These are phyloP conservation scores for Dictyostelium firmibasis DNA, from an alignment of 78 protist genomes.

Conservation along the genomic window DNA sequence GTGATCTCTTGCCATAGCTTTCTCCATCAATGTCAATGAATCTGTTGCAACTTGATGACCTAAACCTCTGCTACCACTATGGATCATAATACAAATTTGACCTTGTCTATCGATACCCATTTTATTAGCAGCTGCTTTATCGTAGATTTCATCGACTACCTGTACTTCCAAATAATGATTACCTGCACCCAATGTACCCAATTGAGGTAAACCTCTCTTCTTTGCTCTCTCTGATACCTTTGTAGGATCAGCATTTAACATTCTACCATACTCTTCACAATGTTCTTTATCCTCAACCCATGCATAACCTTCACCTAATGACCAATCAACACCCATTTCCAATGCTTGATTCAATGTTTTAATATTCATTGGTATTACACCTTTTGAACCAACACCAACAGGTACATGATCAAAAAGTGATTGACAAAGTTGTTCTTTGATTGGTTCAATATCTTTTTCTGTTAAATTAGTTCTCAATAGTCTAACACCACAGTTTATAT, in stretches of 20 bases:
- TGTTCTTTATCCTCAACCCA: conserved; percentile 98
- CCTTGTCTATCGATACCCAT: conserved; percentile 94
- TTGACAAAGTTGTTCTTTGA: conserved; percentile 89
- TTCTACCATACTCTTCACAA: conserved; percentile 96
- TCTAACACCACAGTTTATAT: conserved; percentile 99
- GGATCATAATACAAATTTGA: conserved; percentile 94
- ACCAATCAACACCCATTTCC: conserved; percentile 95
- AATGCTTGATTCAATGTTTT: conserved; percentile 85
- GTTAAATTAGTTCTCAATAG: conserved; percentile 94
- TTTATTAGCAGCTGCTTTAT: conserved; percentile 86
- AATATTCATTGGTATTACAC: conserved; percentile 88
- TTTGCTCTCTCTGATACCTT: conserved; percentile 91
- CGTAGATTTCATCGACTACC: conserved; percentile 94
- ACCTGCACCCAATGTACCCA: conserved; percentile 97
- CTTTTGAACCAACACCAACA: conserved; percentile 97
- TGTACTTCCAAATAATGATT: conserved; percentile 97
- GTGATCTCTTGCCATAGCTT: conserved; percentile 88
- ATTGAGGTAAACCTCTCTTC: conserved; percentile 95
- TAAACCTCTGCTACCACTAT: conserved; percentile 95
- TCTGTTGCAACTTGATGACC: conserved; percentile 99
- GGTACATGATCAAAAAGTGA: conserved; percentile 94
- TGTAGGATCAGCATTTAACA: conserved; percentile 91
- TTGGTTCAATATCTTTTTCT: conserved; percentile 85
- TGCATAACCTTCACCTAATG: conserved; percentile 94
- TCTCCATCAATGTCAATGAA: conserved; percentile 92